phyloP scores from a whole-genome alignment of 2,329 filamentous ascomycete species.

The Penicillium sp. region DNA sequence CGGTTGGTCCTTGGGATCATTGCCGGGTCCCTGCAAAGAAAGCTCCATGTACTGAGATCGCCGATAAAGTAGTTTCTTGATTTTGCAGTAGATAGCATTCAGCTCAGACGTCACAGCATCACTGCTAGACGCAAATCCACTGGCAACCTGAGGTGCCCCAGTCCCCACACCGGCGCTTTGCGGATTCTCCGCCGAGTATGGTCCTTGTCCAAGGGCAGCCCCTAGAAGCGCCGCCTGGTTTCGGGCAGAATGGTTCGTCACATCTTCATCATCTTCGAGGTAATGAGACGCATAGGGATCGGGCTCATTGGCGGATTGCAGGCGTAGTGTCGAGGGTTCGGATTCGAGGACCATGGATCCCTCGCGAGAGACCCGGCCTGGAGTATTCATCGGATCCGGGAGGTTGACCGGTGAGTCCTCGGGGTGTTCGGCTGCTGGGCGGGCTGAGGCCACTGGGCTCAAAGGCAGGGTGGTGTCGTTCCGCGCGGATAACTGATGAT shows the following conservation, averaged over 20 bases:
- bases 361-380: conserved; percentile 3
- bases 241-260: conserved; percentile 50
- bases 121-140: conserved; percentile 69
- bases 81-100: conserved; percentile 81
- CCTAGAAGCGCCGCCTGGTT: conserved; percentile 53
- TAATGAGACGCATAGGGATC: conserved; percentile 3
- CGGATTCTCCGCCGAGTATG: conserved; percentile 55
- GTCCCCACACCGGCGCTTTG: conserved; percentile 60
- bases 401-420: conserved; percentile 7
- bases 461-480: conserved; percentile 39
- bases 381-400: not conserved
- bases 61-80: conserved; percentile 83
- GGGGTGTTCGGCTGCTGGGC: conserved; percentile 14
- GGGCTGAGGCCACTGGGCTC: conserved; percentile 30
- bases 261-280: conserved; percentile 31
- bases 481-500: conserved; percentile 67
- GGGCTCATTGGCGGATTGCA: conserved; percentile 11
- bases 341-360: conserved; percentile 15
- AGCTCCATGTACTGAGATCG: conserved; percentile 85
- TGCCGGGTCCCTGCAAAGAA: conserved; percentile 75
- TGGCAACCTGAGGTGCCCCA: conserved; percentile 60
- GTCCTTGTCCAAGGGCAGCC: conserved; percentile 58
- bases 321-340: conserved; percentile 9
- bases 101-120: conserved; percentile 81
- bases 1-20: conserved; percentile 84